phyloP scores from a whole-genome alignment of 306 rosid species.

The Prunus salicina region DNA sequence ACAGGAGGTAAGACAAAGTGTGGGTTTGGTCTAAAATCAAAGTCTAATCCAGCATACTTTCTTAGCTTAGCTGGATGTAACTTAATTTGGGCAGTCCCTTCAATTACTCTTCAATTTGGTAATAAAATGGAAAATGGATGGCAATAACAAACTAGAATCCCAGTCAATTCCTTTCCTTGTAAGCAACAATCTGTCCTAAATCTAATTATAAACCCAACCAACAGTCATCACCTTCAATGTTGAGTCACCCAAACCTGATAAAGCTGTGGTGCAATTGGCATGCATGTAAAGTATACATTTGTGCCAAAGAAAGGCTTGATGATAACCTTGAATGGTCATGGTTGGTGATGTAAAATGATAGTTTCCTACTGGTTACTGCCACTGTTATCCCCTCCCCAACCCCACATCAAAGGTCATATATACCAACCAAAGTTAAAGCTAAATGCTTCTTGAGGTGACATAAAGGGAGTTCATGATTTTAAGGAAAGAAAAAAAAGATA shows the following conservation, averaged over 20 bases:
- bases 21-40: slow-evolving; percentile 13
- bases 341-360: slow-evolving; percentile 29
- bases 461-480: slow-evolving; percentile 3
- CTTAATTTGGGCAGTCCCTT: not conserved
- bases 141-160: not conserved
- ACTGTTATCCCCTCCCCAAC: not conserved
- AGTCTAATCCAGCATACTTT: slow-evolving; percentile 1
- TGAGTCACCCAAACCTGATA: not conserved
- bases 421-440: slow-evolving; percentile 30
- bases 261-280: slow-evolving; percentile 3
- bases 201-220: not conserved
- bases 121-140: not conserved
- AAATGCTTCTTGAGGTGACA: slow-evolving; percentile 21
- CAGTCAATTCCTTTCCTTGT: not conserved
- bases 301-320: not conserved
- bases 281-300: not conserved
- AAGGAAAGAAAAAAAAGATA: not conserved
- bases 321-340: slow-evolving; percentile 1
- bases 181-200: not conserved
- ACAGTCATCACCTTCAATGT: not conserved
- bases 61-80: not conserved
- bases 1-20: slow-evolving; percentile 14
- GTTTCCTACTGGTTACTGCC: not conserved
- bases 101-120: not conserved
- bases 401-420: slow-evolving; percentile 3